Percentiles rank a stretch among this genome's conserved stretches.
phyloP scores from a whole-genome alignment of 2,329 filamentous ascomycete genomes.

The Incumbomyces delicatus region DNA sequence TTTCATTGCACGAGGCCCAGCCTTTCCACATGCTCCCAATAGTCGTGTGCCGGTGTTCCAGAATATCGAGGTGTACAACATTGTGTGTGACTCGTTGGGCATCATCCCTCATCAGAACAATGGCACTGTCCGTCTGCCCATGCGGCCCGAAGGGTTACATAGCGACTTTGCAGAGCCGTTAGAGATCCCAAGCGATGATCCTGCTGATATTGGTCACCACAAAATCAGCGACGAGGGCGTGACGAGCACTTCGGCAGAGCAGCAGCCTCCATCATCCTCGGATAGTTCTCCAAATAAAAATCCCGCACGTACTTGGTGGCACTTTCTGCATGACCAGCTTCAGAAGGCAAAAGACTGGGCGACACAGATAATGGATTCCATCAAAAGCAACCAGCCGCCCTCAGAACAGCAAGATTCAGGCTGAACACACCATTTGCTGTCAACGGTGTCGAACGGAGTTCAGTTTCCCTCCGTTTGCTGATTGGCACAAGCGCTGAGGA shows the following conservation, averaged over 20 bases:
- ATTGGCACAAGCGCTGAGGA: no score
- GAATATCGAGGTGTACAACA: slow-evolving; percentile 92
- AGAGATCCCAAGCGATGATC: slow-evolving; percentile 5
- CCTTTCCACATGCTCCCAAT: slow-evolving; percentile 77
- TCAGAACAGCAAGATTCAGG: not conserved
- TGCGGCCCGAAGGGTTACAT: slow-evolving; percentile 36
- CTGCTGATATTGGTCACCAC: not conserved
- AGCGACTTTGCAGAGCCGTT: slow-evolving; percentile 26
- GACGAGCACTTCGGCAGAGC: not conserved
- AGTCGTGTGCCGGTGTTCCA: slow-evolving; percentile 75
- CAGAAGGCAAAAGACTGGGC: slow-evolving; percentile 22
- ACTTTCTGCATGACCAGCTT: slow-evolving; percentile 17
- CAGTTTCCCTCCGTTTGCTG: not conserved
- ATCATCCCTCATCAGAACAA: slow-evolving; percentile 71
- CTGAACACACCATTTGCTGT: not conserved
- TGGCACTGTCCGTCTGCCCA: slow-evolving; percentile 58
- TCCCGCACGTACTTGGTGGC: slow-evolving; percentile 14
- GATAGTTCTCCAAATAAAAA: not conserved
- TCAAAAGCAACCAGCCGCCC: slow-evolving; percentile 17
- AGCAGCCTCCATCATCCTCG: not conserved
- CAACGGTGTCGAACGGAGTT: not conserved
- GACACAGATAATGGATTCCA: slow-evolving; percentile 18
- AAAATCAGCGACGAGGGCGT: not conserved
- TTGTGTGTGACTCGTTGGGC: slow-evolving; percentile 78
- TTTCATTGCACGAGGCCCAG: slow-evolving; percentile 82